phyloP scores from a whole-genome alignment of 371 early-diverging fungal genomes.

The Saksenaea oblongispora region DNA sequence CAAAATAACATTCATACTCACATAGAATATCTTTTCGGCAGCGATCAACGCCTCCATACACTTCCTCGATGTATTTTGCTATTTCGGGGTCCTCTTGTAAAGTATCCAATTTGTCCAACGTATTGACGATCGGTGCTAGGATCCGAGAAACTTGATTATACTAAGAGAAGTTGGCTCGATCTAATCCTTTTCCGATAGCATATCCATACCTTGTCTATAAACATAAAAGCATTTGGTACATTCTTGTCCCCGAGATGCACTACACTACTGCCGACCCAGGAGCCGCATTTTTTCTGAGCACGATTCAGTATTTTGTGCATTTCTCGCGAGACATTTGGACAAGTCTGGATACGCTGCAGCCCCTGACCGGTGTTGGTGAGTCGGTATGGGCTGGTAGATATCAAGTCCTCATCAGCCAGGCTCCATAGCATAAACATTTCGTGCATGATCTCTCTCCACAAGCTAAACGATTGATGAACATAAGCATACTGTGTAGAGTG shows the following conservation, averaged over 20 bases:
- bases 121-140: conserved; percentile 81
- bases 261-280: conserved; percentile 95
- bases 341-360: conserved; percentile 83
- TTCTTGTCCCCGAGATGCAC: conserved; percentile 95
- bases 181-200: conserved; percentile 4
- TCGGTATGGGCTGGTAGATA: conserved; percentile 77
- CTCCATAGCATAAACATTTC: conserved; percentile 97
- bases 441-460: conserved; percentile 95
- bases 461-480: conserved; percentile 88
- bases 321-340: conserved; percentile 76
- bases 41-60: conserved; percentile 68
- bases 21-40: conserved; percentile 74
- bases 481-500: conserved; percentile 92
- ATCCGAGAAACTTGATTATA: conserved; percentile 97
- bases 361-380: conserved; percentile 97
- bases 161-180: conserved; percentile 10
- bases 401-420: conserved; percentile 86
- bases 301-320: conserved; percentile 89
- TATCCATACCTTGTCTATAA: conserved; percentile 84
- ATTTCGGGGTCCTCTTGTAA: conserved; percentile 57
- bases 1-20: conserved; percentile 16
- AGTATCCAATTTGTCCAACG: conserved; percentile 72
- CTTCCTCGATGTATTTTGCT: conserved; percentile 62
- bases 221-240: conserved; percentile 92
- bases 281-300: conserved; percentile 80